Evolutionary conservation across 1,284 basidiomycete genomes (phyloP).

Genomic region (Stygiomarasmius scandens): DNA sequence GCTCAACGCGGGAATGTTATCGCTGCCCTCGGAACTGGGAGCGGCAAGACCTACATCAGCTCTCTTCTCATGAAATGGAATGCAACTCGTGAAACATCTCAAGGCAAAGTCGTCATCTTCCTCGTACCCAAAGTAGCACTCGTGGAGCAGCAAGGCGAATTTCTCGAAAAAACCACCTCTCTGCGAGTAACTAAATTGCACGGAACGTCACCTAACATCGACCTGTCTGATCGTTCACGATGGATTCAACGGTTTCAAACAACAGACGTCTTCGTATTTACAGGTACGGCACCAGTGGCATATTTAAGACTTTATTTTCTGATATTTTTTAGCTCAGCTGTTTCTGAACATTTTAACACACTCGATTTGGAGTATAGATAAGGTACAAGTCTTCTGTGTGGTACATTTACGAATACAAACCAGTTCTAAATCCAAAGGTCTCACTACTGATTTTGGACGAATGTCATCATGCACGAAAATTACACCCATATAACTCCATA

Average conservation of each 20-base stretch:
- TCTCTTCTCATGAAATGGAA: conserved; percentile 79
- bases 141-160: conserved; percentile 78
- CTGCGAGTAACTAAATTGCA: conserved; percentile 68
- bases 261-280: conserved; percentile 81
- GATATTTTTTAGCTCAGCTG: conserved; percentile 64
- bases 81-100: conserved; percentile 47
- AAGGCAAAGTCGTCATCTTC: conserved; percentile 64
- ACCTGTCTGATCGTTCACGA: conserved; percentile 63
- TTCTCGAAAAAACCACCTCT: conserved; percentile 65
- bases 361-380: conserved; percentile 73
- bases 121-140: conserved; percentile 82
- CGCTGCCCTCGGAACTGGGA: conserved; percentile 76
- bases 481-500: conserved; percentile 80
- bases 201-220: conserved; percentile 64
- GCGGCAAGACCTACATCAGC: conserved; percentile 84
- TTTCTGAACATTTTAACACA: conserved; percentile 79
- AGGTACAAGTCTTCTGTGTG: conserved; percentile 35
- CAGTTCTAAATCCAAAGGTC: conserved; percentile 50
- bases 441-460: conserved; percentile 83
- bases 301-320: not conserved
- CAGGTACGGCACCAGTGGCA: conserved; percentile 46
- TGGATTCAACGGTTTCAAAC: conserved; percentile 68
- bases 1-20: conserved; percentile 77
- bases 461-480: conserved; percentile 78
- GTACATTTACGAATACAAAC: conserved; percentile 1